Evolutionary conservation across 352 stramenopile species (phyloP), one percentile per base, ranked within the genome.

Genomic region (Phytopythium montanum): DNA sequence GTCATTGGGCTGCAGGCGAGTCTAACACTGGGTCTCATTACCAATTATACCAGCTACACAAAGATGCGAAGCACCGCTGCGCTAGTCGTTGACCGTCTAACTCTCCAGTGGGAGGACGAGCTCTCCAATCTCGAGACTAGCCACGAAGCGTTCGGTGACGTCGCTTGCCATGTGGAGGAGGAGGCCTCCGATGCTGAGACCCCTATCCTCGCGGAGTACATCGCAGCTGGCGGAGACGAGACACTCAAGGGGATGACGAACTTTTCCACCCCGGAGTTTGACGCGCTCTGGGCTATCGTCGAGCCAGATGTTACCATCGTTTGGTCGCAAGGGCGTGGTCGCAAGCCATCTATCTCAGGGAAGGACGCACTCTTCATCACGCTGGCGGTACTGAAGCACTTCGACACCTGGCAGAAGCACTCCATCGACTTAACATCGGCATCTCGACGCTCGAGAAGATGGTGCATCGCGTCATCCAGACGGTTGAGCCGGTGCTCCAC

Each of bases 221-320:
- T 54, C n/a, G 33, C 33, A 23, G n/a, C 41, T 29, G 44, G 26
- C 8, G 56, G 51, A 6, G 62, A 64, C 28, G 56, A 61, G 5
- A 61, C 56, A 0, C 29, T 62, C 14, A 62, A 51, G 26, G 61
- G n/a, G 5, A 56, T 62, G 46, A 56, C 54, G 31, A 62, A 65
- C 56, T 55, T 53, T 14, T 53, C 46, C 0, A 16, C 19, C 14
- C 1, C n/a, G 3, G 56, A 62, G 45, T 29, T 56, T 7, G 56
- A 62, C 16, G n/a, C 39, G 12, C 9, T 46, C 19, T 46, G n/a
- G 39, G 39, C 39, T 1, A 18, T 46, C 19, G 39, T 46, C 18
- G 39, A 46, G 9, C 7, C 18, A 2, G 39, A 25, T 26, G 16
- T 46, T 0, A 48, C 41, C 7, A 16, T 28, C 19, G 18, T 26